Evolutionary conservation across 805 yeast genomes (phyloP).

Genomic region (Peterozyma xylosa): DNA sequence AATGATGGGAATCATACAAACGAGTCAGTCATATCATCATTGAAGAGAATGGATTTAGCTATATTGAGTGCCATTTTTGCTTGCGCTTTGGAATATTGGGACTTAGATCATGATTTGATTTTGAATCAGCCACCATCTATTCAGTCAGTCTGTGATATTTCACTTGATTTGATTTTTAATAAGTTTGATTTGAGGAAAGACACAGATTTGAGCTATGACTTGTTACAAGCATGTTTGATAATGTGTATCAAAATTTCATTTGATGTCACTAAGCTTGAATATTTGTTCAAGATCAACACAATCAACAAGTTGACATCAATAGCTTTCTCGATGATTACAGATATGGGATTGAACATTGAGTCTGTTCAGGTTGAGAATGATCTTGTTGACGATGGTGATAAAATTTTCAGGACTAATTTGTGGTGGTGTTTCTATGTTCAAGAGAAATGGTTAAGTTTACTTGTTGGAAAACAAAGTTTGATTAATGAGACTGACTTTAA

Average conservation of each 20-base stretch:
- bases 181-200: conserved; percentile 1
- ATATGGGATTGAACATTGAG: conserved; percentile 4
- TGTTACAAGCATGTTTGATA: conserved; percentile 7
- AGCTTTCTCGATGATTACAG: conserved; percentile 1
- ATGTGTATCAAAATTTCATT: conserved; percentile 6
- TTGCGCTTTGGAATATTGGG: conserved; percentile 8
- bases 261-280: conserved; percentile 5
- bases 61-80: conserved; percentile 2
- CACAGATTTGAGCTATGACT: not conserved
- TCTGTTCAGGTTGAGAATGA: not conserved
- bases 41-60: conserved; percentile 4
- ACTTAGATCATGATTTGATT: conserved; percentile 5
- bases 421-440: conserved; percentile 10
- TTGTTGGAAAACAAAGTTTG: conserved; percentile 4
- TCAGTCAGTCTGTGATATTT: conserved; percentile 1
- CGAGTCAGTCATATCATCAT: not conserved
- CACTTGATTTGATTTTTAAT: conserved; percentile 5
- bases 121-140: conserved; percentile 2
- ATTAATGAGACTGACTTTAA: conserved; percentile 1
- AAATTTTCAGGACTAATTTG: conserved; percentile 5
- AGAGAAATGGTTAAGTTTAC: conserved; percentile 7
- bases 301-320: conserved; percentile 1
- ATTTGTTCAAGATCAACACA: conserved; percentile 1
- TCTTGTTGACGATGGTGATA: not conserved
- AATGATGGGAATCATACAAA: conserved; percentile 1